Base-by-base conservation (phyloP, 192 early-diverging fungal species). In the Cetraspora pellucida region DNA sequence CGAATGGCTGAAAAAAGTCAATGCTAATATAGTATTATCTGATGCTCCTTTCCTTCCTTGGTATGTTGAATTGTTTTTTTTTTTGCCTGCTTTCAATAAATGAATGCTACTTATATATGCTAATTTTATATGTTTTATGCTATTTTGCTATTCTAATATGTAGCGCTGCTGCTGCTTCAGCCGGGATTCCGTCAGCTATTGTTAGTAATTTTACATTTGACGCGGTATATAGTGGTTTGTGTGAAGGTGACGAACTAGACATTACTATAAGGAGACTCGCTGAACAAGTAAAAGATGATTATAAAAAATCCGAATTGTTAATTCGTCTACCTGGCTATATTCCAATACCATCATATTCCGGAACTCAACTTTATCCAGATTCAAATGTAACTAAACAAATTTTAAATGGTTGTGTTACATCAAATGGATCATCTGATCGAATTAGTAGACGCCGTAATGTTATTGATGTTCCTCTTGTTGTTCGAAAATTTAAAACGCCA, bases 201-300 rank as follows among this genome's bases (percentile, higher is more conserved):
- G 84, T 86, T 28, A 87, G 83, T 23, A 90, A 90, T 59, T 90
- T 90, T 64, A 90, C 89, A 0, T 90, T 89, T 80, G 88, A 90
- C 70, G 85, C 86, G 59, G 89, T 87, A 2, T 86, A 87, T 54
- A 70, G 69, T 2, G 86, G 86, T 45, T 72, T 90, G 21, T 80
- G 87, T 27, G 86, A 87, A 58, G 84, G 88, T 0, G 87, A 87
- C 72, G 84, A 77, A 2, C 28, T 89, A 60, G 87, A 88, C 65
- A 43, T 72, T 30, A 81, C 81, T 4, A 86, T 86, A 46, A 69
- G 58, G 30, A 44, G 69, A 10, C 58, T 86, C 55, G 77, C 81
- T 37, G 63, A 86, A 30, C 70, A 81, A 27, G 85, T 87, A 0
- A 79, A 87, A 23, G 70, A 65, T 1, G 88, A 89, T 66, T 89